These are phyloP conservation scores for Solanum hybrid DNA, from an alignment of 305 asterid species.

Conservation along the genomic window DNA sequence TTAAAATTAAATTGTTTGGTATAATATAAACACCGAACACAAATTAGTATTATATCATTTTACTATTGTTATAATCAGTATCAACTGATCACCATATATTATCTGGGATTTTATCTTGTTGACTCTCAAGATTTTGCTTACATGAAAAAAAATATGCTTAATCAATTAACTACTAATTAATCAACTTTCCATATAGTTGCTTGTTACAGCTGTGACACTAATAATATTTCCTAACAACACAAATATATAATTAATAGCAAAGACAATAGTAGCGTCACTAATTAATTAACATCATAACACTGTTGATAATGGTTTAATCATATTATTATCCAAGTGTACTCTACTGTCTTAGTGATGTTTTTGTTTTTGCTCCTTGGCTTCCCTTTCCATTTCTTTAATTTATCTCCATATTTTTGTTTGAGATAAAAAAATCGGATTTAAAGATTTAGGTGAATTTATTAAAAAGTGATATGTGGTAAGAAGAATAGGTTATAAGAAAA, in stretches of 20 bases:
- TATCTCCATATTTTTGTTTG: neutral
- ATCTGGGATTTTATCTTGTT: conserved; percentile 29
- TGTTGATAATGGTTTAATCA: conserved; percentile 31
- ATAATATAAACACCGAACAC: neutral
- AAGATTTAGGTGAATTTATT: neutral
- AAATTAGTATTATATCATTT: neutral
- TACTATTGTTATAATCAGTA: neutral
- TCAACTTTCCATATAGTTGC: neutral
- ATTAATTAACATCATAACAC: conserved; percentile 14
- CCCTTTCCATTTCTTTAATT: neutral
- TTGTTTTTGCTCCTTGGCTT: conserved; percentile 12
- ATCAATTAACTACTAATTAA: neutral
- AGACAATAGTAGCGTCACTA: conserved; percentile 8
- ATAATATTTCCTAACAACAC: neutral
- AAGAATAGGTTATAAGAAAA: neutral
- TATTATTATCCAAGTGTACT: conserved; percentile 15
- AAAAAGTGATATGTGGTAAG: neutral
- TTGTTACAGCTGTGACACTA: neutral
- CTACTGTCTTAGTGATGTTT: conserved; percentile 16
- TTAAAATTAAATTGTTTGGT: neutral
- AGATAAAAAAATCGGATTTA: neutral
- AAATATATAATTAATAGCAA: conserved; percentile 20
- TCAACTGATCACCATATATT: conserved; percentile 14
- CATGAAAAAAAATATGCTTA: conserved; percentile 11
- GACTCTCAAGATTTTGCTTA: conserved; percentile 29